These are phyloP conservation scores for Psidium guajava DNA, from an alignment of 345 rosid species.

Conservation along the genomic window DNA sequence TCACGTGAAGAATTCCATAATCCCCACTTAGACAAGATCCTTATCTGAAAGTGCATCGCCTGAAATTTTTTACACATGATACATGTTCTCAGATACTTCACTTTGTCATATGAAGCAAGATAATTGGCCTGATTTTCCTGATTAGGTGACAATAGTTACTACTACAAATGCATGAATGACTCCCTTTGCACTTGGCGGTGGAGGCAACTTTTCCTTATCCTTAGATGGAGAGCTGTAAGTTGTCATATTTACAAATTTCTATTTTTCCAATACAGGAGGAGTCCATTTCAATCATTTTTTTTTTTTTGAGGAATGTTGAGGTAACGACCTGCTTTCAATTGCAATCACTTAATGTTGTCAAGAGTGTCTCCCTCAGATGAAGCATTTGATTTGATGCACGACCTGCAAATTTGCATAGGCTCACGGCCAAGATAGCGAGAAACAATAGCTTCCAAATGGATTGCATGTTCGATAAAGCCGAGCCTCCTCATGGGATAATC, in stretches of 20 bases:
- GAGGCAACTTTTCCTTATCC: slow-evolving; percentile 67
- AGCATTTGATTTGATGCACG: not conserved
- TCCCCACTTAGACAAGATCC: not conserved
- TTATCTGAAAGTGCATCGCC: not conserved
- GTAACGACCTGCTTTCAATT: slow-evolving; percentile 19
- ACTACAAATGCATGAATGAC: slow-evolving; percentile 72
- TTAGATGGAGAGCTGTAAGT: slow-evolving; percentile 90
- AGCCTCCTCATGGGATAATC: not conserved
- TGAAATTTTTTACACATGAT: not conserved
- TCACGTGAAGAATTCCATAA: not conserved
- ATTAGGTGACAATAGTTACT: slow-evolving; percentile 85
- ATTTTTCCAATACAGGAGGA: not conserved
- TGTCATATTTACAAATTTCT: not conserved
- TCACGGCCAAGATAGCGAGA: not conserved
- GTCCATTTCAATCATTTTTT: not conserved
- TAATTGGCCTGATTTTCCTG: not conserved
- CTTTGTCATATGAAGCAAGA: not conserved
- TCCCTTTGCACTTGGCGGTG: slow-evolving; percentile 81
- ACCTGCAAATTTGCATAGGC: no score
- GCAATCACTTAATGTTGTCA: not conserved
- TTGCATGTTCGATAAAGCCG: not conserved
- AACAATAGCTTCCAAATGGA: not conserved
- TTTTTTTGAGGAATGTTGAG: slow-evolving; percentile 58
- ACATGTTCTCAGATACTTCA: not conserved
- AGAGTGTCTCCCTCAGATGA: not conserved